Evolutionary conservation across 1,284 basidiomycete species (phyloP).

Genomic region (Peniophora sp.): DNA sequence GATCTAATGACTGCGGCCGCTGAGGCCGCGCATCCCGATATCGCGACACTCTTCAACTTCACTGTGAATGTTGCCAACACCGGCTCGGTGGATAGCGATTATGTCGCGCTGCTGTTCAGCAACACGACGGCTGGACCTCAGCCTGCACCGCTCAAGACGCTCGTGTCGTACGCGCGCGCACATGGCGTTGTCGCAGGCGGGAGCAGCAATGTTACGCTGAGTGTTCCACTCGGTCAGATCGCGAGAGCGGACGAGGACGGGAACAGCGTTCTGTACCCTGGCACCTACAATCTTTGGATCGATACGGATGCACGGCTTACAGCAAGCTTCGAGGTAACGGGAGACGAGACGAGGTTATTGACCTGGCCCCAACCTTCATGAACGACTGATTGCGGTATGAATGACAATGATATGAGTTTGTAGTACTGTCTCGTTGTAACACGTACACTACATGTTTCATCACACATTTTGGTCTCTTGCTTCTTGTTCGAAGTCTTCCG

Average conservation of each 20-base stretch:
- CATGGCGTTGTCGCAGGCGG: constrained; percentile 29
- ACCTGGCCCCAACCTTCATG: constrained; percentile 25
- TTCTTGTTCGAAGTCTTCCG: too few species aligned
- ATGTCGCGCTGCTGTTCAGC: constrained; percentile 45
- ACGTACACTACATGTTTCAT: too few species aligned
- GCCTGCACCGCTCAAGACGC: constrained; percentile 43
- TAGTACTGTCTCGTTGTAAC: too few species aligned
- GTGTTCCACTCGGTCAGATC: constrained; percentile 41
- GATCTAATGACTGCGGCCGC: constrained; percentile 23
- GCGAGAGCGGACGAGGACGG: constrained; percentile 41
- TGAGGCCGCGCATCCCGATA: constrained; percentile 27
- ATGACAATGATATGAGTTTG: too few species aligned
- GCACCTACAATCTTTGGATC: constrained; percentile 36
- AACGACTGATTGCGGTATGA: too few species aligned
- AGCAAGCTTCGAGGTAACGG: constrained; percentile 33
- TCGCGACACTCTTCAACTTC: constrained; percentile 41
- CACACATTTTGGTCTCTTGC: too few species aligned
- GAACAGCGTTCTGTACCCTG: constrained; percentile 38
- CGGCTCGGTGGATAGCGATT: constrained; percentile 43
- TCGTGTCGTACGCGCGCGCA: constrained; percentile 42
- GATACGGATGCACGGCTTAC: constrained; percentile 30
- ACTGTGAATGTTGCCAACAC: constrained; percentile 38
- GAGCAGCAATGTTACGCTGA: constrained; percentile 28
- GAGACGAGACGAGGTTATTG: constrained; percentile 30
- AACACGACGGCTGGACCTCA: constrained; percentile 39